Base-by-base conservation (phyloP, 106 monocot species). In the Vanilla planifolia region DNA sequence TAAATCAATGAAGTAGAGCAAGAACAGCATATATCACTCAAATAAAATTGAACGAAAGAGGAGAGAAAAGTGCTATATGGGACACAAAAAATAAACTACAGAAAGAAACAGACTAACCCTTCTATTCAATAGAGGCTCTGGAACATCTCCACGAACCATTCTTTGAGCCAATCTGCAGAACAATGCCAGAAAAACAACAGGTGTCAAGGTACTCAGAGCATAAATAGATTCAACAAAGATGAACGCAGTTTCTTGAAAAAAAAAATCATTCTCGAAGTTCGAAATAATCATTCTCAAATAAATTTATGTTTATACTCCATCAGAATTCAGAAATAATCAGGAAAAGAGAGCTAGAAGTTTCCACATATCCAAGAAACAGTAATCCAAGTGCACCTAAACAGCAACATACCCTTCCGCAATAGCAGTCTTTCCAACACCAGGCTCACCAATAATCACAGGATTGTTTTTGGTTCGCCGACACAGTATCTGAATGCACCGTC, bases 361-460 rank as follows among this genome's bases (percentile, higher is more conserved):
- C n/a, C n/a, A n/a, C n/a, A n/a, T n/a, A n/a, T 45, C 26, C 20
- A 20, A 36, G 27, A 20, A 23, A 42, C 11, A 61, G 14, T 13
- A 34, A 55, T 40, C 0, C 7, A 64, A 36, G 6, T 24, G 52
- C 17, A 62, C 2, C 16, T 66, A 23, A 39, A 61, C 7, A 42
- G 7, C 0, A 16, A n/a, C n/a, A 33, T 83, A 92, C 87, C 92
- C 86, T 80, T 87, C 86, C 41, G 86, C 92, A 56, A 92, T 92
- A 33, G 92, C 83, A 59, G 92, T 92, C 80, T 92, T 92, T n/a
- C 87, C 92, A 64, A 92, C 87, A 63, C 87, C 92, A 71, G 87
- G 92, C 67, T 92, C 92, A 8, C 92, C 92, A 68, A 92, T 92
- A 60, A 92, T 92, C 6, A 92, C 92, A 61, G 87, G 92, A 55